Percentiles rank a stretch among this genome's conserved stretches.
Conservation (phyloP, 2,329 filamentous ascomycete genomes). For the Alternaria novae-zelandiae region DNA sequence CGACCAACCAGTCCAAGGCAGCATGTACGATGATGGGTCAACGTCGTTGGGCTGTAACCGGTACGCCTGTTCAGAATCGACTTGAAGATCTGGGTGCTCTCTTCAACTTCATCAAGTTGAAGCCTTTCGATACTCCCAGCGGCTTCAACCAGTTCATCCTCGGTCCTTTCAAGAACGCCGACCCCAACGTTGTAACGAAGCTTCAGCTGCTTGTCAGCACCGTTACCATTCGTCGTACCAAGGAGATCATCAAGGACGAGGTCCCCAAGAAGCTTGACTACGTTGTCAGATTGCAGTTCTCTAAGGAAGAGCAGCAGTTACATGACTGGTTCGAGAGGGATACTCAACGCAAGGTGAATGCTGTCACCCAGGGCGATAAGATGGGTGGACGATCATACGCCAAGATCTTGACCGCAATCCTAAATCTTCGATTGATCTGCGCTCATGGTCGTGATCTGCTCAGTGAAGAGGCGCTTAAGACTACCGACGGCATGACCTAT, state of each 20-base stretch:
- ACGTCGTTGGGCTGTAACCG: slow-evolving; percentile 95
- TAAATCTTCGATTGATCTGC: slow-evolving; percentile 86
- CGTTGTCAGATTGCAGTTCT: slow-evolving; percentile 77
- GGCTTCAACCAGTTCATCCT: slow-evolving; percentile 83
- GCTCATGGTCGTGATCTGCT: slow-evolving; percentile 94
- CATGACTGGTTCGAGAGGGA: slow-evolving; percentile 87
- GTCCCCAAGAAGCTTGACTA: slow-evolving; percentile 73
- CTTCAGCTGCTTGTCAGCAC: slow-evolving; percentile 89
- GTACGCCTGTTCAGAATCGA: slow-evolving; percentile 93
- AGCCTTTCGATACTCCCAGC: slow-evolving; percentile 79
- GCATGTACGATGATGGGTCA: slow-evolving; percentile 80
- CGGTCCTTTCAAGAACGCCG: slow-evolving; percentile 83
- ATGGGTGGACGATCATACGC: slow-evolving; percentile 89
- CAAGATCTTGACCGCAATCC: slow-evolving; percentile 88
- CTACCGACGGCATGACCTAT: slow-evolving; percentile 80
- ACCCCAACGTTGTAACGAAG: slow-evolving; percentile 82
- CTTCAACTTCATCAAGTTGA: slow-evolving; percentile 81
- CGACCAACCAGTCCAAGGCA: slow-evolving; percentile 82
- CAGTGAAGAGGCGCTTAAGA: slow-evolving; percentile 79
- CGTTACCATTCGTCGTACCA: slow-evolving; percentile 89
- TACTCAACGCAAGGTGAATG: slow-evolving; percentile 78
- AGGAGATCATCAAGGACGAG: slow-evolving; percentile 74
- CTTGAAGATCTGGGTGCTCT: slow-evolving; percentile 85
- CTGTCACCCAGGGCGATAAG: slow-evolving; percentile 69
- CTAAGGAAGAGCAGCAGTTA: slow-evolving; percentile 72